Evolutionary conservation across 148 eudicot species (phyloP).

Genomic region (Amaranthus cruentus): DNA sequence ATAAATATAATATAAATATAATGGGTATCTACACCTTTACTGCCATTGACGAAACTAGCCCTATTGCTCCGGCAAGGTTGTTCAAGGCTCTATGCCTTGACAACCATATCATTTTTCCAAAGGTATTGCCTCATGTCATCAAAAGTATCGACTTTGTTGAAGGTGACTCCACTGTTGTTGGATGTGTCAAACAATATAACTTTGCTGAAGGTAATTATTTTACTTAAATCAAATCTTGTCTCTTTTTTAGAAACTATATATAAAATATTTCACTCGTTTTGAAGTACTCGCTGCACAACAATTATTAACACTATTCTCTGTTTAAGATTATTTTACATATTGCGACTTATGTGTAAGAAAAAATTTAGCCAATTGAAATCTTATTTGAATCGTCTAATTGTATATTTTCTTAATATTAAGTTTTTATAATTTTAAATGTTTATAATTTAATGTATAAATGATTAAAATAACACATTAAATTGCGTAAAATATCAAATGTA

Average conservation of each 20-base stretch:
- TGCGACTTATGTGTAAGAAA: too few species aligned
- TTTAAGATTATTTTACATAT: too few species aligned
- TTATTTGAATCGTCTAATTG: too few species aligned
- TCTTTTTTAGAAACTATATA: neutral
- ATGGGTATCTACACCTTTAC: slow-evolving; percentile 16
- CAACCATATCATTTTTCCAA: slow-evolving; percentile 11
- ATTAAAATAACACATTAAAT: too few species aligned
- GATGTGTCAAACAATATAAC: slow-evolving; percentile 19
- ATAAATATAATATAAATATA: slow-evolving; percentile 5
- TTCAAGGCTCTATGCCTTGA: slow-evolving; percentile 25
- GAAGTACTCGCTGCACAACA: too few species aligned
- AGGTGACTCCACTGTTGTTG: slow-evolving; percentile 13
- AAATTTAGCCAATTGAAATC: too few species aligned
- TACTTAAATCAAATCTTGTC: neutral
- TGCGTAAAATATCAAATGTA: too few species aligned
- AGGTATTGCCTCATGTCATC: slow-evolving; percentile 9
- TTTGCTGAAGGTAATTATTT: slow-evolving; percentile 8
- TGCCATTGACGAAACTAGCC: slow-evolving; percentile 7
- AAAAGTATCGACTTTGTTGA: slow-evolving; percentile 13
- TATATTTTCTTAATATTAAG: too few species aligned
- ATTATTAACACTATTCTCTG: too few species aligned
- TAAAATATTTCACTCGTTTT: neutral
- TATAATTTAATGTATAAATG: too few species aligned
- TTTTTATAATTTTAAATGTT: too few species aligned
- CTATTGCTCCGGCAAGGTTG: slow-evolving; percentile 14